Evolutionary conservation across 179 eudicot species (phyloP).

Genomic region (Gypsophila paniculata): DNA sequence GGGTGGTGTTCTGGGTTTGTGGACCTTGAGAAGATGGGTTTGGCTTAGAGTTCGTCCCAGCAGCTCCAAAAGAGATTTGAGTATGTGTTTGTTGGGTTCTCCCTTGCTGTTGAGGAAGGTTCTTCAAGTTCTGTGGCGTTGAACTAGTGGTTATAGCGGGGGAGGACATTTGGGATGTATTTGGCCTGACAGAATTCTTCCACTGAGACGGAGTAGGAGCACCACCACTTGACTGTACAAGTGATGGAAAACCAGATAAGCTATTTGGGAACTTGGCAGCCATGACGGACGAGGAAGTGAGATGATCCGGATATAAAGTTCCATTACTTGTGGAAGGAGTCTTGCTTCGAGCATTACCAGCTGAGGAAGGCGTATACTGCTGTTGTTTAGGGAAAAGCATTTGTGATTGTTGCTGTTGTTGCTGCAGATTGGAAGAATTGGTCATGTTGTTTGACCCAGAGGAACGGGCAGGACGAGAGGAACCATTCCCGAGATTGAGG

Average conservation of each 20-base stretch:
- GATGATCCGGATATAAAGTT: conserved; percentile 55
- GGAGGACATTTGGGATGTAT: conserved; percentile 50
- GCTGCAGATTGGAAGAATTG: conserved; percentile 41
- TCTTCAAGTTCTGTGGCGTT: conserved; percentile 44
- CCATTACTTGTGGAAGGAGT: conserved; percentile 53
- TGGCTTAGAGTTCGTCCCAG: conserved; percentile 40
- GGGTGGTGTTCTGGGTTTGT: conserved; percentile 37
- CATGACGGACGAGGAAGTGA: conserved; percentile 48
- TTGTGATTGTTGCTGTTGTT: conserved; percentile 40
- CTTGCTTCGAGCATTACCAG: conserved; percentile 45
- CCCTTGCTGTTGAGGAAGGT: conserved; percentile 55
- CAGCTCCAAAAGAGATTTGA: conserved; percentile 78
- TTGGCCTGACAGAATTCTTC: conserved; percentile 57
- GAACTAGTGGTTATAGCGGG: conserved; percentile 35
- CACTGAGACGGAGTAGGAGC: conserved; percentile 64
- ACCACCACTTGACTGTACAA: conserved; percentile 50
- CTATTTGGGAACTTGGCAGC: conserved; percentile 57
- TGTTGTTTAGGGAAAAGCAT: conserved; percentile 38
- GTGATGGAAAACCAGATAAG: conserved; percentile 47
- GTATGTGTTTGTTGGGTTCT: conserved; percentile 61
- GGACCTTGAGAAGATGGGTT: conserved; percentile 50
- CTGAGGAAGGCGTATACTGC: conserved; percentile 31
- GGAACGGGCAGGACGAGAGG: conserved; percentile 41
- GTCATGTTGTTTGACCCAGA: conserved; percentile 30
- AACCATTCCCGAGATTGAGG: conserved; percentile 42